Evolutionary conservation across 176 grass and related monocot genomes (phyloP).

Genomic region (Aegilops umbellulata): DNA sequence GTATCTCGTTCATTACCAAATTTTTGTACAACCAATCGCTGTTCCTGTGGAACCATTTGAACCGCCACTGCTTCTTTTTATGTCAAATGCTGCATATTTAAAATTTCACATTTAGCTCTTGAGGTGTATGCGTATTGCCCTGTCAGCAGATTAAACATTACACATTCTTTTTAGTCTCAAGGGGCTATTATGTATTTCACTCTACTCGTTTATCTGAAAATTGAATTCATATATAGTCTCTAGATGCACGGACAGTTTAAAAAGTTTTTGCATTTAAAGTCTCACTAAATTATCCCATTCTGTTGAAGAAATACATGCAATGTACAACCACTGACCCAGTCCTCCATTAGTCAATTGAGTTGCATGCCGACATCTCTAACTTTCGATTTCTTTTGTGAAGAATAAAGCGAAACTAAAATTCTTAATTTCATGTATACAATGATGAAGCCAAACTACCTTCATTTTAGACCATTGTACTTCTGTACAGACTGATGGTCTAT

Average conservation of each 20-base stretch:
- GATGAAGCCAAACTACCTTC: background rate
- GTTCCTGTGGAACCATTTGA: slow-evolving; percentile 15
- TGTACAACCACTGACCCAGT: background rate
- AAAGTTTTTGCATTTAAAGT: background rate
- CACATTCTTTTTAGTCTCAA: background rate
- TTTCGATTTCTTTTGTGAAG: background rate
- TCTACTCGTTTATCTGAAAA: background rate
- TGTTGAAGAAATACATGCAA: background rate
- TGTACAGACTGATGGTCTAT: background rate
- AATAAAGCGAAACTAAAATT: background rate
- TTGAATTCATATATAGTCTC: background rate
- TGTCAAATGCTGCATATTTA: slow-evolving; percentile 2
- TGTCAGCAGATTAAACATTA: slow-evolving; percentile 4
- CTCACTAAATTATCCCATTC: background rate
- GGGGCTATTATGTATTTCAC: background rate
- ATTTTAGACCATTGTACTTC: slow-evolving; percentile 2
- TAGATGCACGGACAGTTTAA: background rate
- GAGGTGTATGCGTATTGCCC: background rate
- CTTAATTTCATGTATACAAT: background rate
- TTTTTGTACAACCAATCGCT: background rate
- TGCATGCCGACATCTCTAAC: background rate
- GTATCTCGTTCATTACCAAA: background rate
- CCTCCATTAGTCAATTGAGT: background rate
- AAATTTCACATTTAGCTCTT: background rate
- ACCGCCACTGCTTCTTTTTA: background rate